phyloP scores from a whole-genome alignment of 345 rosid genomes.

The Theobroma cacao region DNA sequence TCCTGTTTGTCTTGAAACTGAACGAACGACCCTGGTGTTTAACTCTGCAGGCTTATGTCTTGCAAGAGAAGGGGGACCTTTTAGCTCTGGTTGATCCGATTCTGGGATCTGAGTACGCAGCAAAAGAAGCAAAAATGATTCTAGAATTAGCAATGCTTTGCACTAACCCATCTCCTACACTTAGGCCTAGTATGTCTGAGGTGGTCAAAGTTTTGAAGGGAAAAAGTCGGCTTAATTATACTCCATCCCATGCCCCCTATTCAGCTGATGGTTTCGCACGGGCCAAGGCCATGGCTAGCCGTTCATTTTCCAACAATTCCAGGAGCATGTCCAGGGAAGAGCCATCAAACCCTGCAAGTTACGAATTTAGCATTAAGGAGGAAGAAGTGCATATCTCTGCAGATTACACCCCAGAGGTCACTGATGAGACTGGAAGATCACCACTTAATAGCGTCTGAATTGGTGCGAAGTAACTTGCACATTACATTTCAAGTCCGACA shows the following conservation, averaged over 20 bases:
- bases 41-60: conserved; percentile 13
- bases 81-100: conserved; percentile 12
- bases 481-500: background rate
- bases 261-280: conserved; percentile 9
- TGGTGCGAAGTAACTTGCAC: background rate
- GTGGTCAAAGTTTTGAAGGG: conserved; percentile 7
- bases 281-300: conserved; percentile 12
- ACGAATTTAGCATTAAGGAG: conserved; percentile 5
- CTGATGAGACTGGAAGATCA: conserved; percentile 9
- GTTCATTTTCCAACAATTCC: conserved; percentile 8
- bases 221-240: conserved; percentile 7
- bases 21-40: background rate
- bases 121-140: conserved; percentile 7
- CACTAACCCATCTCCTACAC: conserved; percentile 13
- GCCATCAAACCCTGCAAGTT: conserved; percentile 9
- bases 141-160: conserved; percentile 13
- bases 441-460: background rate
- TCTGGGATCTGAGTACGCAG: background rate
- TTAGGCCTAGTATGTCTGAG: conserved; percentile 7
- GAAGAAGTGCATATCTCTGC: conserved; percentile 4
- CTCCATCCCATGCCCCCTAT: conserved; percentile 9
- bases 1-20: background rate
- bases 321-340: conserved; percentile 16
- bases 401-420: conserved; percentile 1
- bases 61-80: conserved; percentile 10